Conservation (phyloP, 441 rosid genomes). For the Bruguiera hainesii region DNA sequence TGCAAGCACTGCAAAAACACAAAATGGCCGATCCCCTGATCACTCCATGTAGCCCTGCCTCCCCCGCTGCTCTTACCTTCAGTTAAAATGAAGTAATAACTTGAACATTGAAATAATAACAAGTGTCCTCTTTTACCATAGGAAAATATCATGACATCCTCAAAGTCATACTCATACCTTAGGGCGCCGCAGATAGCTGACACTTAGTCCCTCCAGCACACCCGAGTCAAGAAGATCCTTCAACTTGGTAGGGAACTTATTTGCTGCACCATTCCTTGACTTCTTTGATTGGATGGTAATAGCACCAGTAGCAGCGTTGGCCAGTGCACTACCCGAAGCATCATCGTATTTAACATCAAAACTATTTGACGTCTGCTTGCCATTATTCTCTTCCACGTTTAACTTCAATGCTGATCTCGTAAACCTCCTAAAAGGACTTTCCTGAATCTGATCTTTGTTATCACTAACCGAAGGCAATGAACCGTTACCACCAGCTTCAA, state of each 20-base stretch:
- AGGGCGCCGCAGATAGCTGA: constrained; percentile 52
- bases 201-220: constrained; percentile 67
- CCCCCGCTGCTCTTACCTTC: constrained; percentile 47
- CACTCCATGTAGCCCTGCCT: constrained; percentile 54
- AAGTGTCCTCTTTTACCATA: background rate
- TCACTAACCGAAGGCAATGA: constrained; percentile 22
- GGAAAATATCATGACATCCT: background rate
- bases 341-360: constrained; percentile 23
- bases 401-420: constrained; percentile 64
- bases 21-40: constrained; percentile 56
- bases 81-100: constrained; percentile 13
- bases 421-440: constrained; percentile 53
- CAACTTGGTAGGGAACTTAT: constrained; percentile 54
- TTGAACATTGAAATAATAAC: constrained; percentile 4
- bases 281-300: constrained; percentile 18
- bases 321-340: constrained; percentile 19
- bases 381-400: constrained; percentile 29
- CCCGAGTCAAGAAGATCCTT: constrained; percentile 72
- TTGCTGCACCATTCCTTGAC: constrained; percentile 29
- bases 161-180: constrained; percentile 60
- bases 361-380: constrained; percentile 14
- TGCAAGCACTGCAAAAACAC: constrained; percentile 71
- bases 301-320: constrained; percentile 19
- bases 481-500: constrained; percentile 3
- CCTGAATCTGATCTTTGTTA: constrained; percentile 26